Evolutionary conservation across 352 stramenopile species (phyloP).

Genomic region (Globisporangium camurandrum): DNA sequence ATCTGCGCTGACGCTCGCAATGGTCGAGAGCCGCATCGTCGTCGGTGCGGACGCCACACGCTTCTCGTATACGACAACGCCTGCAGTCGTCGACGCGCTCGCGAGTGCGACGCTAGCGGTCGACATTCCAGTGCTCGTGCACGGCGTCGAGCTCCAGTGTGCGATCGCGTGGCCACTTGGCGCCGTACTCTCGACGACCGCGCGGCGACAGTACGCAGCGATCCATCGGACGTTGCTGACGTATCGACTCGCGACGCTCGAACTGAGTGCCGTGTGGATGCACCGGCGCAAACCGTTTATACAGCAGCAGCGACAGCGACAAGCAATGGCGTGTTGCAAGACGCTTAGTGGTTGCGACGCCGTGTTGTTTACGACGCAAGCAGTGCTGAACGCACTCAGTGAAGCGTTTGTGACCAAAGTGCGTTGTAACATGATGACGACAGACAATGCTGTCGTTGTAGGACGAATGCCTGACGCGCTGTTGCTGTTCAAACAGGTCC

Average conservation of each 20-base stretch:
- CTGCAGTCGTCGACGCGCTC: constrained; percentile 11
- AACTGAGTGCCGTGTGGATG: constrained; percentile 33
- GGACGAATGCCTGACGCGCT: constrained; percentile 1
- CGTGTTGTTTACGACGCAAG: constrained; percentile 35
- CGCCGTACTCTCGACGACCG: constrained; percentile 30
- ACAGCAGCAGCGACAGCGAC: no score
- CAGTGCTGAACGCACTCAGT: constrained; percentile 33
- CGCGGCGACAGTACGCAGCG: constrained; percentile 23
- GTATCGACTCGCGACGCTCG: constrained; percentile 30
- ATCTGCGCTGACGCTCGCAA: constrained; percentile 41
- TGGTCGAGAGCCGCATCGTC: constrained; percentile 39
- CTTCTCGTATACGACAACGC: constrained; percentile 31
- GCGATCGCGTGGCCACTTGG: constrained; percentile 40
- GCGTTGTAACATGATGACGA: neutral
- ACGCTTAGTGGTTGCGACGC: constrained; percentile 21
- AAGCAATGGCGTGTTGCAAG: constrained; percentile 3
- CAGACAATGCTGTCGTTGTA: no score
- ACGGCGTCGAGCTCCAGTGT: constrained; percentile 40
- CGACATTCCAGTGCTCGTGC: constrained; percentile 22
- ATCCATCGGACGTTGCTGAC: constrained; percentile 43
- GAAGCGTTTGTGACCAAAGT: constrained; percentile 41
- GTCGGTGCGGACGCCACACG: constrained; percentile 15
- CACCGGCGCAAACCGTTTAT: constrained; percentile 24
- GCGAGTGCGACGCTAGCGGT: constrained; percentile 27
- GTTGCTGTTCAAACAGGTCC: constrained; percentile 18